Evolutionary conservation across 495 filamentous ascomycete species (phyloP), one percentile per base, ranked within the genome.

Genomic region (Lentithecium fluviatile): DNA sequence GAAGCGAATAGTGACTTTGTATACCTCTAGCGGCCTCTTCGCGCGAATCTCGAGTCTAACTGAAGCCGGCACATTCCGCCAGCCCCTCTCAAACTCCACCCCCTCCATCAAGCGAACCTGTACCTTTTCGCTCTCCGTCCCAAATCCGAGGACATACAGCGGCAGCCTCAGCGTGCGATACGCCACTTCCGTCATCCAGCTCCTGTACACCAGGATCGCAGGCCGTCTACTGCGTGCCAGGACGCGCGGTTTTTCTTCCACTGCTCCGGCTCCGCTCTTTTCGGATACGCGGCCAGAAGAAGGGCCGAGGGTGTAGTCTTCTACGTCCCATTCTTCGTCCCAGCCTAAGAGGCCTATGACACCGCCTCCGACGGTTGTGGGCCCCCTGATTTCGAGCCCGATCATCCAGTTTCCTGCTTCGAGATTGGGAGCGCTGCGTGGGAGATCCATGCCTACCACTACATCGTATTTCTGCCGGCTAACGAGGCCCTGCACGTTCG

Each of bases 371-470:
- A 12, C 70, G 64, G 29, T 43, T 17, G 51, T 71, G 66, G 3
- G 71, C 34, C 79, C 75, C 34, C 84, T 75, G 12, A 93, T 77
- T 15, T 82, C 76, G n/a, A 97, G 76, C 50, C 90, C 85, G 13
- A 96, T 76, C 92, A 97, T 97, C 79, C 97, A 97, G 74, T 97
- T 97, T 20, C 93, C 94, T 25, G 71, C 74, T 7, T 71, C 75
- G 19, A 83, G 68, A 69, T 90, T 90, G 1, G 70, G 40, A 0
- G 79, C 82, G 4, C 83, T 84, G 15, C 80, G 77, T 3, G 88
- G 88, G 3, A 91, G 65, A 0, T 71, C 74, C 11, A 91, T 77
- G 24, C 79, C 73, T 2, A 89, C 71, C 7, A 73, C 70, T 42
- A 90, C 76, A 69, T 88, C 82, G 76, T 91, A 91, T 10, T 77